These are phyloP conservation scores for Wallemia mellicola DNA, from an alignment of 1,284 basidiomycete genomes.

Conservation along the genomic window DNA sequence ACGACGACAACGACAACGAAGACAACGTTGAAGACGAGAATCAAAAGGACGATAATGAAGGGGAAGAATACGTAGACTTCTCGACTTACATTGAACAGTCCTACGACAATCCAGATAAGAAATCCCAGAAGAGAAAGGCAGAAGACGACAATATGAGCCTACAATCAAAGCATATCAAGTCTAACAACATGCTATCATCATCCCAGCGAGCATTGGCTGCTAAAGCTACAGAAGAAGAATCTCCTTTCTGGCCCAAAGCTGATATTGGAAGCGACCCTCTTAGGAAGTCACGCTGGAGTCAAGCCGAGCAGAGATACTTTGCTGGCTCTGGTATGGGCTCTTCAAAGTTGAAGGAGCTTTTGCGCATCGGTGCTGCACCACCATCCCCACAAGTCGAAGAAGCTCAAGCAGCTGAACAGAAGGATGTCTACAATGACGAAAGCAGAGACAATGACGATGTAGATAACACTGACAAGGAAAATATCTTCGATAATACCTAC, in stretches of 20 bases:
- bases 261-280: neutral
- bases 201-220: neutral
- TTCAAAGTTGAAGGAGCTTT: neutral
- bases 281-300: neutral
- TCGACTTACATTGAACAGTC: too few relatives aligned
- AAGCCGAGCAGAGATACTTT: neutral
- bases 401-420: neutral
- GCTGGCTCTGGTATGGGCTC: too few relatives aligned
- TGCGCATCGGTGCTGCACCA: neutral
- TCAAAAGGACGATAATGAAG: too few relatives aligned
- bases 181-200: neutral
- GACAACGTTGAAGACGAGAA: too few relatives aligned
- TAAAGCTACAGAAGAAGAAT: neutral
- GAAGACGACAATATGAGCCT: neutral
- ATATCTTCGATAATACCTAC: too few relatives aligned
- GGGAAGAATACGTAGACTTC: neutral
- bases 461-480: too few relatives aligned
- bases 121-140: neutral
- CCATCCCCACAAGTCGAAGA: neutral
- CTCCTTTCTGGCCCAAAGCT: neutral
- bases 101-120: too few relatives aligned
- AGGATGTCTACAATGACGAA: too few relatives aligned
- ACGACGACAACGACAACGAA: too few relatives aligned
- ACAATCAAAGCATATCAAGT: neutral
- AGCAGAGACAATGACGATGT: too few relatives aligned